Conservation (phyloP, 129 eudicot genomes). For the Kitagawia praeruptora region DNA sequence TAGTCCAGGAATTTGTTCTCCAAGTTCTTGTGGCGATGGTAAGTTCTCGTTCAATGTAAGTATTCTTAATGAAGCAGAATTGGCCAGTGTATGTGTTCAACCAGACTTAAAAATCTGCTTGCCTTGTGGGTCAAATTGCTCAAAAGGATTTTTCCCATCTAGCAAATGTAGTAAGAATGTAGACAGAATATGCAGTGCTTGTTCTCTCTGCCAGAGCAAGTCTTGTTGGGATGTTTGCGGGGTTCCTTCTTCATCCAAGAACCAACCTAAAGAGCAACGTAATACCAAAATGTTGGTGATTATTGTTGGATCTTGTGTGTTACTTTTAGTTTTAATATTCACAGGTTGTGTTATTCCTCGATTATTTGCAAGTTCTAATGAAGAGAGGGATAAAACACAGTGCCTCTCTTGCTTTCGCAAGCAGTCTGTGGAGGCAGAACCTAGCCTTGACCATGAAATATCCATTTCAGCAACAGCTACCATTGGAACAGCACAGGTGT, state of each 20-base stretch:
- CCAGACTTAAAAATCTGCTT: conserved; percentile 11
- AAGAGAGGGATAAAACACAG: neutral
- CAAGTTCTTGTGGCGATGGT: conserved; percentile 10
- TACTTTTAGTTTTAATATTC: neutral
- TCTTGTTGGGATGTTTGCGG: conserved; percentile 15
- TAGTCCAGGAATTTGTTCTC: conserved; percentile 16
- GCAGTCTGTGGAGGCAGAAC: conserved; percentile 17
- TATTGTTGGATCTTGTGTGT: conserved; percentile 5
- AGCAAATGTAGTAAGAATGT: conserved; percentile 15
- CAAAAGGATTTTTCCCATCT: conserved; percentile 15
- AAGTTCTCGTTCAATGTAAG: conserved; percentile 15
- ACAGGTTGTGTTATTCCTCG: conserved; percentile 6
- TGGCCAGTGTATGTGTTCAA: conserved; percentile 13
- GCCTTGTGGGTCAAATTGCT: conserved; percentile 18
- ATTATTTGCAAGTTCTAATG: neutral
- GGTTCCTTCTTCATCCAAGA: conserved; percentile 9
- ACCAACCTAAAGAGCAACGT: conserved; percentile 2
- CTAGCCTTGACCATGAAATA: conserved; percentile 1
- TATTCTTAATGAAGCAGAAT: conserved; percentile 15
- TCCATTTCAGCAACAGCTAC: neutral
- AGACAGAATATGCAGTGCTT: conserved; percentile 11
- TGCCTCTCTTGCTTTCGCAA: conserved; percentile 13
- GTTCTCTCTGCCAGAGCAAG: conserved; percentile 19
- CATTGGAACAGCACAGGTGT: conserved; percentile 15
- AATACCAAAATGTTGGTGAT: conserved; percentile 9